These are phyloP conservation scores for Ustilago crameri DNA, from an alignment of 1,284 basidiomycete species.

Conservation along the genomic window DNA sequence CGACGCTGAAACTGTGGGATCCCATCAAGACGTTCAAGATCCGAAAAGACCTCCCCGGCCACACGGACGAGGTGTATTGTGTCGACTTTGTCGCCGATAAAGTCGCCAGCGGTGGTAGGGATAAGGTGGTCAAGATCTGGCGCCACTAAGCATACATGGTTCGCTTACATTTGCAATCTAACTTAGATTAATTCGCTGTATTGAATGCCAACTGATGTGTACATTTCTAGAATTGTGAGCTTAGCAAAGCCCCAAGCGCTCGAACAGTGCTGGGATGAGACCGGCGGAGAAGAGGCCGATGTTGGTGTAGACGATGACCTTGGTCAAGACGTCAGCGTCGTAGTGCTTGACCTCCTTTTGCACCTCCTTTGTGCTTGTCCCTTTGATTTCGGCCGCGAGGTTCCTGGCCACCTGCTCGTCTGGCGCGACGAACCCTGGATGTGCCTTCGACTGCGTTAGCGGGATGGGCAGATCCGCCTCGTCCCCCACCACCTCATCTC, in stretches of 20 bases:
- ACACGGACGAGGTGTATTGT: slow-evolving; percentile 98
- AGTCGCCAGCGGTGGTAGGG: slow-evolving; percentile 88
- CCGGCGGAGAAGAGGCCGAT: slow-evolving; percentile 75
- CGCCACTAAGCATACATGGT: slow-evolving; percentile 28
- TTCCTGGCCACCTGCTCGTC: slow-evolving; percentile 29
- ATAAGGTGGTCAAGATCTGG: slow-evolving; percentile 74
- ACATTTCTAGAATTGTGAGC: too few relatives aligned
- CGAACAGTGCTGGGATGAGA: slow-evolving; percentile 50
- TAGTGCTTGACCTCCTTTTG: slow-evolving; percentile 75
- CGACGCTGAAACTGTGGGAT: slow-evolving; percentile 75
- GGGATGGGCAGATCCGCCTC: slow-evolving; percentile 31
- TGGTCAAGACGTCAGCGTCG: slow-evolving; percentile 85
- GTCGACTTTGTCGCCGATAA: slow-evolving; percentile 84
- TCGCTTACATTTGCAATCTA: background rate
- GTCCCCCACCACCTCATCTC: slow-evolving; percentile 4
- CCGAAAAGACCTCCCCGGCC: slow-evolving; percentile 90
- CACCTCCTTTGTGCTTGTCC: slow-evolving; percentile 1
- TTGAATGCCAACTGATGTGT: too few relatives aligned
- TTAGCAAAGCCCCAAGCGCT: slow-evolving; percentile 39
- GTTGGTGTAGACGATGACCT: slow-evolving; percentile 88
- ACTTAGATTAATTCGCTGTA: too few relatives aligned
- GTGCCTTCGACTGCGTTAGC: slow-evolving; percentile 27
- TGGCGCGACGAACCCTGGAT: slow-evolving; percentile 32
- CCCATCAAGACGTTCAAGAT: slow-evolving; percentile 75
- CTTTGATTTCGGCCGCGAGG: slow-evolving; percentile 25